Conservation (phyloP, 345 rosid genomes). For the Clarkia xantiana region DNA sequence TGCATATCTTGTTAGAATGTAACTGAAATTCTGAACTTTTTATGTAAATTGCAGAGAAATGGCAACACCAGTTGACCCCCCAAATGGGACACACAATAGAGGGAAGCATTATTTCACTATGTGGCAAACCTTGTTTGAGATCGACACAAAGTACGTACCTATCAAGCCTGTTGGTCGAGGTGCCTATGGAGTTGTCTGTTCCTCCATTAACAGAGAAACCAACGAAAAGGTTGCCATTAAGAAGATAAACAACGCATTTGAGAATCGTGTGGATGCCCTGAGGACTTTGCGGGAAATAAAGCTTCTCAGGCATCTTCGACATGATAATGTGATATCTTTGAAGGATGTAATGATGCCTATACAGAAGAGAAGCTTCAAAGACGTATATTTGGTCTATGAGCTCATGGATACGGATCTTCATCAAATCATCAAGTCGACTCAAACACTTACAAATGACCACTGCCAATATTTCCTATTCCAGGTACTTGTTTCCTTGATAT, state of each 20-base stretch:
- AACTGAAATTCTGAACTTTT: not conserved
- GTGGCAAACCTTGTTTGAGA: slow-evolving; percentile 83
- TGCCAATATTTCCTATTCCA: slow-evolving; percentile 72
- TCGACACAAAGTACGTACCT: slow-evolving; percentile 71
- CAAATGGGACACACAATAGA: slow-evolving; percentile 40
- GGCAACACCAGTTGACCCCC: slow-evolving; percentile 67
- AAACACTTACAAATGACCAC: slow-evolving; percentile 57
- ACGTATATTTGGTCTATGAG: slow-evolving; percentile 83
- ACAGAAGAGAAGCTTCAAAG: slow-evolving; percentile 41
- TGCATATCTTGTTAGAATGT: not conserved
- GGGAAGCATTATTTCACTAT: slow-evolving; percentile 79
- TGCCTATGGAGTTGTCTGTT: slow-evolving; percentile 85
- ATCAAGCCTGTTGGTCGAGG: slow-evolving; percentile 83
- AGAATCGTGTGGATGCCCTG: slow-evolving; percentile 50
- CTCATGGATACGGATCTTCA: slow-evolving; percentile 91
- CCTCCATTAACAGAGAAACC: slow-evolving; percentile 59
- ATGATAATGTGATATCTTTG: slow-evolving; percentile 72
- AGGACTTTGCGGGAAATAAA: slow-evolving; percentile 67
- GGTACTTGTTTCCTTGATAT: slow-evolving; percentile 20
- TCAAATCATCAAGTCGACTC: slow-evolving; percentile 74
- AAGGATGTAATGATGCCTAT: slow-evolving; percentile 83
- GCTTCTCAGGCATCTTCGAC: slow-evolving; percentile 65
- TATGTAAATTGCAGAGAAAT: slow-evolving; percentile 25
- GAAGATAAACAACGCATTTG: slow-evolving; percentile 73
- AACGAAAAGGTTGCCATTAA: slow-evolving; percentile 78